phyloP scores from a whole-genome alignment of 495 filamentous ascomycete genomes.

The Cairneyella variabilis region DNA sequence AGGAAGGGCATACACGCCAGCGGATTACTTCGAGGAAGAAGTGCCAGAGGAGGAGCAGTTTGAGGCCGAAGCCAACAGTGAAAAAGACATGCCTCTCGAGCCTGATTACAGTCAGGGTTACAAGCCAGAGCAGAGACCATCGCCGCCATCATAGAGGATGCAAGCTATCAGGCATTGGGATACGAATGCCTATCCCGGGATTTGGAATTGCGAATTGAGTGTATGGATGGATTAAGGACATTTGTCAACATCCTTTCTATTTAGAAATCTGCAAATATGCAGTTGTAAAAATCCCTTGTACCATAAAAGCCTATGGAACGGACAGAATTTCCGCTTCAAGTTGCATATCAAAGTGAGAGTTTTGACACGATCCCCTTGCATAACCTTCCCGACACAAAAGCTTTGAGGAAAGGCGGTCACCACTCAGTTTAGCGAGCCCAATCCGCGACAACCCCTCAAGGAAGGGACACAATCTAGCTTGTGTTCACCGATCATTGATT shows the following conservation, averaged over 20 bases:
- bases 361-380: constrained; percentile 13
- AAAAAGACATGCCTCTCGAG: neutral
- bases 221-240: too few species aligned
- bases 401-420: constrained; percentile 1
- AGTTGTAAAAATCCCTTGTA: too few species aligned
- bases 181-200: too few species aligned
- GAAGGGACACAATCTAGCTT: constrained; percentile 14
- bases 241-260: too few species aligned
- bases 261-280: too few species aligned
- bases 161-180: too few species aligned
- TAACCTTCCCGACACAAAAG: constrained; percentile 17
- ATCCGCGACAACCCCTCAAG: constrained; percentile 15
- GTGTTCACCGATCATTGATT: constrained; percentile 22
- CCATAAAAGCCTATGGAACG: too few species aligned
- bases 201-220: too few species aligned
- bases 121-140: constrained; percentile 16
- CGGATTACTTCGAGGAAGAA: constrained; percentile 18
- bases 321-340: too few species aligned
- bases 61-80: neutral
- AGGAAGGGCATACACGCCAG: constrained; percentile 39
- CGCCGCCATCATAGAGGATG: constrained; percentile 7
- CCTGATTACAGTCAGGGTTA: constrained; percentile 9
- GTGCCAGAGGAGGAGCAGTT: constrained; percentile 12
- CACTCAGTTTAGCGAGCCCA: constrained; percentile 21
- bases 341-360: neutral